These are phyloP conservation scores for Agarophyton chilense DNA, from an alignment of 23 red algal genomes.

Conservation along the genomic window DNA sequence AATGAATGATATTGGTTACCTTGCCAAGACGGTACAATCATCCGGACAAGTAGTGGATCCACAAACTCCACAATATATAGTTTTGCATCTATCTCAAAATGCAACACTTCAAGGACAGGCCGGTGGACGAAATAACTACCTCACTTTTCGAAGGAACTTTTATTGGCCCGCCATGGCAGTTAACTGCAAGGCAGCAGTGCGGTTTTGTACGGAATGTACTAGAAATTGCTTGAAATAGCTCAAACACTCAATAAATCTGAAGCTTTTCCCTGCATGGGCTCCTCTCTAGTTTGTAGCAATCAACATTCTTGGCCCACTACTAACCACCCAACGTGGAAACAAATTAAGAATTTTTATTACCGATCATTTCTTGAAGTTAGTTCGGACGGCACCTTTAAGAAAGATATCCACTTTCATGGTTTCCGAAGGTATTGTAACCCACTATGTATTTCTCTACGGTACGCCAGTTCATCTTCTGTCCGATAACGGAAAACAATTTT, in stretches of 20 bases:
- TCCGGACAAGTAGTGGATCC: constrained; percentile 1
- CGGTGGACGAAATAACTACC: neutral
- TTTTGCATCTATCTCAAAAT: constrained; percentile 20
- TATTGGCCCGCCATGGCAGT: constrained; percentile 17
- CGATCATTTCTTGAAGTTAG: constrained; percentile 16
- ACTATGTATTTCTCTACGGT: constrained; percentile 33
- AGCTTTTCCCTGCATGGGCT: constrained; percentile 2
- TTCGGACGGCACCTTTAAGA: constrained; percentile 1
- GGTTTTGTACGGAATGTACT: constrained; percentile 4
- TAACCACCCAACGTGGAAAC: neutral
- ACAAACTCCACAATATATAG: neutral
- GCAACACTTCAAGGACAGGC: neutral
- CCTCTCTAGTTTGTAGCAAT: constrained; percentile 39
- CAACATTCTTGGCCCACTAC: constrained; percentile 9
- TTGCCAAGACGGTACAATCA: too few relatives aligned
- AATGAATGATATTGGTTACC: too few relatives aligned
- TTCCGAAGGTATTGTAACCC: neutral
- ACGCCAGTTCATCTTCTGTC: neutral
- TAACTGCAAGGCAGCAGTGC: neutral
- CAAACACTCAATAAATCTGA: too few relatives aligned
- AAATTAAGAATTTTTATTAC: constrained; percentile 11
- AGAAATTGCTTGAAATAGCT: constrained; percentile 1
- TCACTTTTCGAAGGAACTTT: neutral
- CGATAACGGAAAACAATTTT: constrained; percentile 42
- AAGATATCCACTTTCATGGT: neutral